These are phyloP conservation scores for Bryopsis sp. DNA, from an alignment of 139 green algal genomes.

Conservation along the genomic window DNA sequence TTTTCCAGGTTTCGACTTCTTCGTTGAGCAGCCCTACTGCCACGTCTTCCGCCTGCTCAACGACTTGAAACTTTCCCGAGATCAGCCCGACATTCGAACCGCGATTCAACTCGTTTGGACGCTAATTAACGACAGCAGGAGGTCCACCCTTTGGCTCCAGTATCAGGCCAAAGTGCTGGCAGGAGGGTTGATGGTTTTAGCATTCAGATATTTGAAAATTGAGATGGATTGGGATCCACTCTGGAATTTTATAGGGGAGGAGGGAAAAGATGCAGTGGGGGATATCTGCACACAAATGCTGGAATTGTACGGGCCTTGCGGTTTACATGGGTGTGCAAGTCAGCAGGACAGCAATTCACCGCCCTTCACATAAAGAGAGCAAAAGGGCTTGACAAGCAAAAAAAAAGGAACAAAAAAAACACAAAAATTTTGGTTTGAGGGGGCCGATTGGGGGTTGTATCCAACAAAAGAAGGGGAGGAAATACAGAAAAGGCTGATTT, in stretches of 20 bases:
- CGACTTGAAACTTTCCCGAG: not conserved
- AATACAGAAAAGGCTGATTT: too few species aligned
- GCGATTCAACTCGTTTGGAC: not conserved
- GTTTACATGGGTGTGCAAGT: not conserved
- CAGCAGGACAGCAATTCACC: not conserved
- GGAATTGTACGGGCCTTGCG: not conserved
- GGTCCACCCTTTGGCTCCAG: not conserved
- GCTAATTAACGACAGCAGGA: not conserved
- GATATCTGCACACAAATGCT: not conserved
- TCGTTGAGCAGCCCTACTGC: not conserved
- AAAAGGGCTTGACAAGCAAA: too few species aligned
- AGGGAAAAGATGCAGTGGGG: not conserved
- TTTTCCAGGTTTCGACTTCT: conserved; percentile 1
- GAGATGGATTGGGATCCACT: not conserved
- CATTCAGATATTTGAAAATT: not conserved
- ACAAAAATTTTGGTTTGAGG: too few species aligned
- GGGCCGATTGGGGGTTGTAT: too few species aligned
- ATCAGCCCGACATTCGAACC: not conserved
- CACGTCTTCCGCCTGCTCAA: not conserved
- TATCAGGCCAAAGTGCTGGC: not conserved
- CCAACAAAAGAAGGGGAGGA: too few species aligned
- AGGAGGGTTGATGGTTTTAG: not conserved
- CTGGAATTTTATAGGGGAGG: not conserved
- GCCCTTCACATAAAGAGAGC: too few species aligned
- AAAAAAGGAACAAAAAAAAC: too few species aligned